Evolutionary conservation across 2,329 filamentous ascomycete species (phyloP).

Genomic region (Cordyceps militaris): DNA sequence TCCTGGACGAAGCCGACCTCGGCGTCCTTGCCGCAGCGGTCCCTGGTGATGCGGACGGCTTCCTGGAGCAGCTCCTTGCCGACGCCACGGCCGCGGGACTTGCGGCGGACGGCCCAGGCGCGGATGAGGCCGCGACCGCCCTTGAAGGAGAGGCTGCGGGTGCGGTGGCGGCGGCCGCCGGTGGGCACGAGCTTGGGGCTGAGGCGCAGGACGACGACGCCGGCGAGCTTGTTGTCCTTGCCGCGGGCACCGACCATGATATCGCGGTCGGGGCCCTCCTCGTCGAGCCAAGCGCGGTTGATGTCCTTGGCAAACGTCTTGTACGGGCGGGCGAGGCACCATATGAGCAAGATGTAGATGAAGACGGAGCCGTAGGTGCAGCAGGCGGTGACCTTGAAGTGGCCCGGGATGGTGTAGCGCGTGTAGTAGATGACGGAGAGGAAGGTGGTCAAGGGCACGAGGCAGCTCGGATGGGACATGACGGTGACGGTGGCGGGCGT

Average conservation of each 20-base stretch:
- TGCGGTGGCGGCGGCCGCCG: constrained; percentile 21
- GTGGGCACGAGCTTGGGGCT: constrained; percentile 34
- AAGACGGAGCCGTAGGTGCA: constrained; percentile 11
- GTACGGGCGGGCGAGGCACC: constrained; percentile 29
- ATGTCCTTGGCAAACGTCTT: constrained; percentile 19
- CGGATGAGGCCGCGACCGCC: constrained; percentile 65
- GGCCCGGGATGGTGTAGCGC: constrained; percentile 7
- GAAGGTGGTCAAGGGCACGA: constrained; percentile 39
- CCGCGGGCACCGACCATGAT: constrained; percentile 59
- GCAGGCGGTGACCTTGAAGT: constrained; percentile 11
- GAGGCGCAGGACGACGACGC: constrained; percentile 61
- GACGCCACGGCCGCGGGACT: constrained; percentile 64
- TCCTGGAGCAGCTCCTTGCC: constrained; percentile 67
- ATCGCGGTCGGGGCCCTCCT: constrained; percentile 34
- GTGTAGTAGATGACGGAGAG: constrained; percentile 35
- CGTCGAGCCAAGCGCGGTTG: constrained; percentile 13
- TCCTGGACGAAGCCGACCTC: constrained; percentile 66
- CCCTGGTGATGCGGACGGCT: constrained; percentile 60
- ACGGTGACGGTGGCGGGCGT: constrained; percentile 58
- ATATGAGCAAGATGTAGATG: constrained; percentile 11
- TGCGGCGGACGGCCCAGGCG: constrained; percentile 71
- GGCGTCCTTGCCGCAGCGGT: constrained; percentile 60
- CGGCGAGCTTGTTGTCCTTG: constrained; percentile 59
- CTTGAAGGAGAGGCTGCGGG: constrained; percentile 28
- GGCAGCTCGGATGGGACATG: constrained; percentile 53